These are phyloP conservation scores for Ganoderma leucocontextum DNA, from an alignment of 1,284 basidiomycete genomes.

Conservation along the genomic window DNA sequence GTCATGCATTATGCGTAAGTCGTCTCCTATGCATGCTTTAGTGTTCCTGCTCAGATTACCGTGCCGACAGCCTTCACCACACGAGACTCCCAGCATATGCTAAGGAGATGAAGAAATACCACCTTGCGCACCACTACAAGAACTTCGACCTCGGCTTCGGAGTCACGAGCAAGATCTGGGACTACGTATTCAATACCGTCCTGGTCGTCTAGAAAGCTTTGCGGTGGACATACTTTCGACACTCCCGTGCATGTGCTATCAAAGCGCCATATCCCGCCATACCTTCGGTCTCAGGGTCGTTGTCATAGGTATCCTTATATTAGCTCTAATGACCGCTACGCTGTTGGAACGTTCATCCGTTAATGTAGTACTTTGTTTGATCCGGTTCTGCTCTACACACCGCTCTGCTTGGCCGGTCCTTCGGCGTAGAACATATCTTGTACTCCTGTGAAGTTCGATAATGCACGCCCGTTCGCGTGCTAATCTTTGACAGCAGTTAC, in stretches of 20 bases:
- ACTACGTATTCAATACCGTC: constrained; percentile 89
- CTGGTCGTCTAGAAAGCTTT: constrained; percentile 60
- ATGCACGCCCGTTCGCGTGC: not conserved
- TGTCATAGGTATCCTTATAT: constrained; percentile 8
- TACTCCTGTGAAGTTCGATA: not conserved
- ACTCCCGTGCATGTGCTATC: not conserved
- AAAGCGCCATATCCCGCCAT: constrained; percentile 7
- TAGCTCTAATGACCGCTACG: constrained; percentile 13
- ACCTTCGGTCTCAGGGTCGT: not conserved
- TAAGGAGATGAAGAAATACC: constrained; percentile 95
- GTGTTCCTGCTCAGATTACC: constrained; percentile 17
- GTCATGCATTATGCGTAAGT: constrained; percentile 91
- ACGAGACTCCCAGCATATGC: constrained; percentile 90
- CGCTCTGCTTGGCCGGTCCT: not conserved
- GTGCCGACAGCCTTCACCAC: constrained; percentile 74
- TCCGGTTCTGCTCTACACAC: not conserved
- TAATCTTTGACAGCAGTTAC: not conserved
- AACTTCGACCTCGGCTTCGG: constrained; percentile 99
- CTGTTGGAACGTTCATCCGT: not conserved
- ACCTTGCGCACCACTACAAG: constrained; percentile 99
- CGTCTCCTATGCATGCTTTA: not conserved
- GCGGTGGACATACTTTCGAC: not conserved
- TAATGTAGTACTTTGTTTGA: not conserved
- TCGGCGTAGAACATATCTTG: not conserved
- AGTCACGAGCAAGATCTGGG: constrained; percentile 97